phyloP scores from a whole-genome alignment of 2,329 filamentous ascomycete species.

The Penicillium concentricum region DNA sequence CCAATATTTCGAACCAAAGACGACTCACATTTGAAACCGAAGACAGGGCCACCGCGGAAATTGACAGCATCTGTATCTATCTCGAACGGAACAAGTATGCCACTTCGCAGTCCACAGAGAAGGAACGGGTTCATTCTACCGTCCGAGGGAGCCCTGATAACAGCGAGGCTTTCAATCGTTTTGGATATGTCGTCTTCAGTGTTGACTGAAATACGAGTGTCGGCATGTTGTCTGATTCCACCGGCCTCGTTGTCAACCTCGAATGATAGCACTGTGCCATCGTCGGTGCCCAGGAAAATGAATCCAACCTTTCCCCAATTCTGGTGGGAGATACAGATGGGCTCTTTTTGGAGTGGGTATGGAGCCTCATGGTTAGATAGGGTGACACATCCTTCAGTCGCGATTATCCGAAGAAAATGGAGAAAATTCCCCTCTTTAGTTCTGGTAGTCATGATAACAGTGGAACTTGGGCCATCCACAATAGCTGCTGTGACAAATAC shows the following conservation, averaged over 20 bases:
- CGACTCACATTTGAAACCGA: slow-evolving; percentile 29
- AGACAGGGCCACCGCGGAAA: slow-evolving; percentile 2
- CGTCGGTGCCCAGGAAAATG: slow-evolving; percentile 42
- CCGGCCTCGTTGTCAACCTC: slow-evolving; percentile 18
- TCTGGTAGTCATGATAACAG: slow-evolving; percentile 31
- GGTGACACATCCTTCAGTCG: slow-evolving; percentile 14
- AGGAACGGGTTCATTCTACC: slow-evolving; percentile 24
- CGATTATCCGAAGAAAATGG: slow-evolving; percentile 26
- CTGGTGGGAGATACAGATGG: slow-evolving; percentile 37
- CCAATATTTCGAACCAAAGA: not conserved
- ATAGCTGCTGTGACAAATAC: slow-evolving; percentile 30
- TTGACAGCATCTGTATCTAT: slow-evolving; percentile 16
- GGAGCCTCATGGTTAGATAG: slow-evolving; percentile 25
- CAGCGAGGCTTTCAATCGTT: slow-evolving; percentile 36
- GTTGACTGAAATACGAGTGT: slow-evolving; percentile 25
- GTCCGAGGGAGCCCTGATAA: slow-evolving; percentile 22
- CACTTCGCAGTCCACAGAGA: slow-evolving; percentile 49
- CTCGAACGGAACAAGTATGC: slow-evolving; percentile 41
- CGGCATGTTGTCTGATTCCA: slow-evolving; percentile 21
- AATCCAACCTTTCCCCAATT: slow-evolving; percentile 26
- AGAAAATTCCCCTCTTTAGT: slow-evolving; percentile 27
- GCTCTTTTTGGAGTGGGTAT: slow-evolving; percentile 33
- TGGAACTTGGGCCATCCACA: slow-evolving; percentile 28
- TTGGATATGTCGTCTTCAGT: slow-evolving; percentile 31
- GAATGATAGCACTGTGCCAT: slow-evolving; percentile 38